Base-by-base conservation (phyloP, 176 grass and related monocot genomes). In the Thinopyrum elongatum region DNA sequence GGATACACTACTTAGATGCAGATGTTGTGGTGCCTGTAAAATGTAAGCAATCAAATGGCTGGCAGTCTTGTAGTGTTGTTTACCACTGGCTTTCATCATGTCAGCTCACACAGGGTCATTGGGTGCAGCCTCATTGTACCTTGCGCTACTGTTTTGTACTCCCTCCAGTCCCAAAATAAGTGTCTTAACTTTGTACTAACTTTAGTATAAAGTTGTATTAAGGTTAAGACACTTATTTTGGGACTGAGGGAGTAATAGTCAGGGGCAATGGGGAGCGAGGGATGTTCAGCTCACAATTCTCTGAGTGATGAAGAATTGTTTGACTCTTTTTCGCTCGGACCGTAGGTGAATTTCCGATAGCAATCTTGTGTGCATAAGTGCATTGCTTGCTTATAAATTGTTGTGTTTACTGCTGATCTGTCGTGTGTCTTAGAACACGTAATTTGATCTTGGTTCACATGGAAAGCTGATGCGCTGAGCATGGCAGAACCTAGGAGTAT, bases 1-100 rank as follows among this genome's bases (percentile, higher is more conserved):
- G 79, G 74, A 90, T 86, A 87, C 39, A 65, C 42, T 27, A 34
- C 74, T 74, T 79, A 75, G 27, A 75, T 74, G 35, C 46, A 47
- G 28, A 76, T 80, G 38, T 15, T 11, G 19, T 76, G 76, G 55
- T 68, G 42, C 26, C 10, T 76, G 44, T 80, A 68, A 80, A 58
- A 9, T 58, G 55, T 22, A 58, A 51, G 67, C 46, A n/a, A n/a
- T n/a, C n/a, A 31, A 21, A 70, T 2, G 61, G 60, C 16, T 38
- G 16, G 27, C 59, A 83, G 34, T 19, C 53, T 85, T 58, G 10
- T 61, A 59, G 81, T 73, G 19, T 30, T 82, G 8, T 66, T 61
- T 46, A 46, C 30, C 47, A 76, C 80, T 76, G 25, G 69, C 59
- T 25, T 80, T 11, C 15, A 28, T 10, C 14, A 35, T 70, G 9